Conservation (phyloP, 805 yeast genomes). For the Starmerella geochares region DNA sequence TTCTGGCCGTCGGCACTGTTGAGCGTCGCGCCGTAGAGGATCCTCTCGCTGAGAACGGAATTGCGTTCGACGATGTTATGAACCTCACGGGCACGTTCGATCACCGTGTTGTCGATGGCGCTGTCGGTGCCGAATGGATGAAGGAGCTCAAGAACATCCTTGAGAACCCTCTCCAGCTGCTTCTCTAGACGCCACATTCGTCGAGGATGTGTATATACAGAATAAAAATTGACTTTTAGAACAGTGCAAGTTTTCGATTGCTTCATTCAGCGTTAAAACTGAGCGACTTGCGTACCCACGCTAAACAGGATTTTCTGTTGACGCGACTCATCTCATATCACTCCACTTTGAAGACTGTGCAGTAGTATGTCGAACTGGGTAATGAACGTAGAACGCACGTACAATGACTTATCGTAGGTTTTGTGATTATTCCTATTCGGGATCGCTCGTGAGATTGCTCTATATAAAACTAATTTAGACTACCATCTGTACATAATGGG, state of each 20-base stretch:
- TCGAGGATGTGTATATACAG: not conserved
- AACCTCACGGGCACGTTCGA: constrained; percentile 94
- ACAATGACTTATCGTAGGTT: too few species aligned
- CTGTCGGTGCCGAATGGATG: constrained; percentile 94
- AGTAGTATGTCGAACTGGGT: too few species aligned
- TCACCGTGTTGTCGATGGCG: constrained; percentile 96
- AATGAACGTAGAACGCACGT: too few species aligned
- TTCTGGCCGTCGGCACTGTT: constrained; percentile 87
- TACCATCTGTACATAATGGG: too few species aligned
- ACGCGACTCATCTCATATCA: too few species aligned
- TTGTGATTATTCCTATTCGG: too few species aligned
- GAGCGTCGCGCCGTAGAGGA: constrained; percentile 91
- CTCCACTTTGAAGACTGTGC: too few species aligned
- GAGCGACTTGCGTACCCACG: too few species aligned
- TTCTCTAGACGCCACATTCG: constrained; percentile 43
- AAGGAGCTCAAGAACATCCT: constrained; percentile 80
- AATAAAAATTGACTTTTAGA: not conserved
- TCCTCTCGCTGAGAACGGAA: constrained; percentile 79
- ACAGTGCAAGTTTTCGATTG: too few species aligned
- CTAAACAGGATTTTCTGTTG: too few species aligned
- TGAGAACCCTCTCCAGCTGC: constrained; percentile 92
- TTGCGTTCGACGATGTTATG: constrained; percentile 82
- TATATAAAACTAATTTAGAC: too few species aligned
- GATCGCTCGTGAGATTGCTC: not conserved
- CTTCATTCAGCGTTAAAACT: too few species aligned